A percentile compares a stretch with the other conserved stretches of the same genome.
Evolutionary conservation across 148 eudicot species (phyloP).

Genomic region (Rhododendron mucronatum): DNA sequence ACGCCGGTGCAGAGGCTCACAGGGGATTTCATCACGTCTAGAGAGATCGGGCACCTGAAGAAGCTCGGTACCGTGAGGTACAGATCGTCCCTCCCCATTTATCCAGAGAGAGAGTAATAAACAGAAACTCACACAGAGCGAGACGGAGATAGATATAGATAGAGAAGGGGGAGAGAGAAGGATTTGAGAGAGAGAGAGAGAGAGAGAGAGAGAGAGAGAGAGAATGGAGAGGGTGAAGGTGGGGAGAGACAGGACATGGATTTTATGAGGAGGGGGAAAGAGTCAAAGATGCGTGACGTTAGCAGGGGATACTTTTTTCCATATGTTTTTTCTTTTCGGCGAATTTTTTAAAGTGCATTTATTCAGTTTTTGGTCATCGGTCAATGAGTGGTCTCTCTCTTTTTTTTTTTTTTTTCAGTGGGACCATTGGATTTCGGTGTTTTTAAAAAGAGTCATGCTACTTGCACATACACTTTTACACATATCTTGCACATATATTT

Average conservation of each 20-base stretch:
- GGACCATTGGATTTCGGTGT: neutral
- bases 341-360: slow-evolving; percentile 3
- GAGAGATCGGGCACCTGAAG: slow-evolving; percentile 70
- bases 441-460: no score
- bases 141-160: slow-evolving; percentile 8
- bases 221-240: neutral
- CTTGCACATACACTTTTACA: no score
- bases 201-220: neutral
- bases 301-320: slow-evolving; percentile 2
- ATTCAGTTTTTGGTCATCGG: slow-evolving; percentile 13
- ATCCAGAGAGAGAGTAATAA: neutral
- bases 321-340: no score
- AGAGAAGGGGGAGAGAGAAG: slow-evolving; percentile 8
- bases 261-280: neutral
- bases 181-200: slow-evolving; percentile 14
- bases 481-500: no score
- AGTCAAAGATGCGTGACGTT: slow-evolving; percentile 34
- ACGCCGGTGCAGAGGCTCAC: slow-evolving; percentile 78
- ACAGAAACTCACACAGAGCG: neutral
- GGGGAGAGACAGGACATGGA: neutral
- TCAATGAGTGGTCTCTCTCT: slow-evolving; percentile 7
- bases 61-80: slow-evolving; percentile 46
- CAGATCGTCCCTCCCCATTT: slow-evolving; percentile 44
- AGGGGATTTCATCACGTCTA: slow-evolving; percentile 77
- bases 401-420: no score